Base-by-base conservation (phyloP, 176 grass and related monocot genomes). In the barley (Hordeum vulgare) region DNA sequence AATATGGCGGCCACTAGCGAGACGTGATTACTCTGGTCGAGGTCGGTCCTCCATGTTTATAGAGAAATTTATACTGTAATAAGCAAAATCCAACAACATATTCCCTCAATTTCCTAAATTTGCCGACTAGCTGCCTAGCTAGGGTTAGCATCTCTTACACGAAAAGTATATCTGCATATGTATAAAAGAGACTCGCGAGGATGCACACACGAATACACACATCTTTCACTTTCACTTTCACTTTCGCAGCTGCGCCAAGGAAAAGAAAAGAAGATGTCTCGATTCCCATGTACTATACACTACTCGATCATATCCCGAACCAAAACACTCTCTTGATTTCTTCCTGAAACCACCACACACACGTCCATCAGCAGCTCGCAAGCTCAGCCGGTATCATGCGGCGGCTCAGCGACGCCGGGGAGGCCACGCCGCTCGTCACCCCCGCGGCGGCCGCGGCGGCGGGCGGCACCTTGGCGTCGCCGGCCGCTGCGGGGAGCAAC, bases 351-450 rank as follows among this genome's bases (percentile, higher is more conserved):
- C 14, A 73, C 40, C 70, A 73, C 70, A 47, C 70, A 47, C 70
- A 9, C 70, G 62, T 72, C 68, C 44, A 51, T 21, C 71, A 74
- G 13, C 20, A 26, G 41, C 40, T 71, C 42, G 29, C 72, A 7
- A 53, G 33, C 31, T 26, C 51, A 15, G 75, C 35, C 27, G 11
- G 9, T 21, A 26, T 51, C 74, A 88, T 83, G 80, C 80, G 86
- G 56, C 44, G 27, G 41, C 86, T 88, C 58, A n/a, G 41, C 20
- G 79, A 61, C 12, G 24, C 31, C 12, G 11, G 4, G 17, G 5
- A 49, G 62, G 11, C 39, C 23, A 74, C 73, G 80, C 63, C 75
- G 23, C 73, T 87, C n/a, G 40, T 83, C n/a, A 83, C 72, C 62
- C 80, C 84, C 31, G 54, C 84, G 9, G 8, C 75, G 36, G 70